These are phyloP conservation scores for Thymus mandschuricus DNA, from an alignment of 257 asterid species.

Conservation along the genomic window DNA sequence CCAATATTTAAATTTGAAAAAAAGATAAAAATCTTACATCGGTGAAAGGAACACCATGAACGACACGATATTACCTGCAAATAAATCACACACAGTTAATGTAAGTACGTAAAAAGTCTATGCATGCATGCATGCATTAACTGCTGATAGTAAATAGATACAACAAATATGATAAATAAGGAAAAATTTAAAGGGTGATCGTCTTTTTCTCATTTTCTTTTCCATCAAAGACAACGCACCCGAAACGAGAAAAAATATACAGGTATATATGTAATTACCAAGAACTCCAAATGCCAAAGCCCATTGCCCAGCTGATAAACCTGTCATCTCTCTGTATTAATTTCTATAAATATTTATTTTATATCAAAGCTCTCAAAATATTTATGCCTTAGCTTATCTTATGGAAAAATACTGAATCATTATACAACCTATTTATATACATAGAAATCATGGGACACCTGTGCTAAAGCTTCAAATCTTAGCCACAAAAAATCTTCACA, in stretches of 20 bases:
- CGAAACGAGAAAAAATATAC: neutral
- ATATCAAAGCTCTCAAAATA: neutral
- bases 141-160: neutral
- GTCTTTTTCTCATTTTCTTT: no score
- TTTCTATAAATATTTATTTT: neutral
- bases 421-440: constrained; percentile 31
- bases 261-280: constrained; percentile 33
- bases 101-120: neutral
- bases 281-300: constrained; percentile 58
- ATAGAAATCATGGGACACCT: constrained; percentile 10
- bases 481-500: neutral
- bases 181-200: no score
- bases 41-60: constrained; percentile 59
- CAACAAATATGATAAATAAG: no score
- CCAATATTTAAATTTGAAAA: neutral
- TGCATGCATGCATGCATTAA: neutral
- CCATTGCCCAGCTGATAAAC: constrained; percentile 47
- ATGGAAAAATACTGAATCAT: constrained; percentile 4
- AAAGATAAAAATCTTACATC: constrained; percentile 33
- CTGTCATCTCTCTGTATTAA: constrained; percentile 30
- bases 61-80: constrained; percentile 60
- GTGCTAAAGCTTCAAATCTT: neutral
- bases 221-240: no score
- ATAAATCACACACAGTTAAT: neutral
- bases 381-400: neutral